Evolutionary conservation across 805 yeast species (phyloP).

Genomic region (Candida berthetii): DNA sequence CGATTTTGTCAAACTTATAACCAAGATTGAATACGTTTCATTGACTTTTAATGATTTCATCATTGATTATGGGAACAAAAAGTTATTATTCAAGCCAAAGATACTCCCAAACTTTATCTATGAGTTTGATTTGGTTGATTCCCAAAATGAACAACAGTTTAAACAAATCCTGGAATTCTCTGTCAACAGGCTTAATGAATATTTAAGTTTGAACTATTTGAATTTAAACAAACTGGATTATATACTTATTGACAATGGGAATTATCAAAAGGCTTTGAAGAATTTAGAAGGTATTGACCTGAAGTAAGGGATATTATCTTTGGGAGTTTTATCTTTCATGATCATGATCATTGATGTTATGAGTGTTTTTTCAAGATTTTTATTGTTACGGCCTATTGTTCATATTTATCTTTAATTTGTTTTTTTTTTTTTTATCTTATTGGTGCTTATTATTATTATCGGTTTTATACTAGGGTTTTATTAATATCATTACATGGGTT

Average conservation of each 20-base stretch:
- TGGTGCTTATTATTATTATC: too few species aligned
- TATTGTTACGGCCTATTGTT: too few species aligned
- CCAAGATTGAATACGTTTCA: conserved; percentile 18
- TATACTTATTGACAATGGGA: not conserved
- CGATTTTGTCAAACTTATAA: conserved; percentile 14
- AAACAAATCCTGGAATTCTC: not conserved
- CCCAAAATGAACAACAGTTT: conserved; percentile 1
- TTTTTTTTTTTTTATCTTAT: too few species aligned
- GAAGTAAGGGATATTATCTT: not conserved
- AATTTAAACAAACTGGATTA: not conserved
- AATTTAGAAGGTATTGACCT: not conserved
- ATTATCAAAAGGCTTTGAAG: not conserved
- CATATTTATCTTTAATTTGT: not conserved
- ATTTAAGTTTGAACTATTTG: not conserved
- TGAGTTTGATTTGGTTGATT: conserved; percentile 16
- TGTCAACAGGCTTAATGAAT: not conserved
- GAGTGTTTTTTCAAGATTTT: too few species aligned
- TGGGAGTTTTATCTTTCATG: too few species aligned
- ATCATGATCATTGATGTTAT: too few species aligned
- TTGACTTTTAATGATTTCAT: conserved; percentile 15
- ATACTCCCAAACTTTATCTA: conserved; percentile 17
- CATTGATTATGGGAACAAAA: conserved; percentile 11
- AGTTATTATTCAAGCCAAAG: conserved; percentile 16
- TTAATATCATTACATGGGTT: too few species aligned
- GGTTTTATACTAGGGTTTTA: too few species aligned